Percentiles rank a stretch among this genome's conserved stretches.
These are phyloP conservation scores for Tulasnella calospora DNA, from an alignment of 768 basidiomycete species.

Conservation along the genomic window DNA sequence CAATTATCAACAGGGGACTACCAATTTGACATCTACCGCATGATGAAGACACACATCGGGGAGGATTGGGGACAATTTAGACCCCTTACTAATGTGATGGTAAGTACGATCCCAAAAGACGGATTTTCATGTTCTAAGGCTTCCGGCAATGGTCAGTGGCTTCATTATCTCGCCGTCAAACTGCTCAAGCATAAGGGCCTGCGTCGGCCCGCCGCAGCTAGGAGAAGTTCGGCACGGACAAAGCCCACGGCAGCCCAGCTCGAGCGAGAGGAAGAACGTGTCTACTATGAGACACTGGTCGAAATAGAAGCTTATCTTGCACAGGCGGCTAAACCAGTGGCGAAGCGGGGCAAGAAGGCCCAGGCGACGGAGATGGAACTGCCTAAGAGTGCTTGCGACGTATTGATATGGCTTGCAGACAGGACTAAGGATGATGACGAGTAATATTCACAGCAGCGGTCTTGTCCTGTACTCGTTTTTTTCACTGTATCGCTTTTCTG, in stretches of 20 bases:
- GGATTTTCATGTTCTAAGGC: neutral
- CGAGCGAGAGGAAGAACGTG: slow-evolving; percentile 18
- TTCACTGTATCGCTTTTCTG: neutral
- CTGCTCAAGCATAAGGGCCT: slow-evolving; percentile 35
- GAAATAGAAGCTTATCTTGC: slow-evolving; percentile 25
- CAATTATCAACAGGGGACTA: slow-evolving; percentile 54
- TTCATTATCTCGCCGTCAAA: slow-evolving; percentile 39
- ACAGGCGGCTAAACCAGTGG: slow-evolving; percentile 13
- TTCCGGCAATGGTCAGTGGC: slow-evolving; percentile 35
- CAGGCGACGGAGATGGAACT: neutral
- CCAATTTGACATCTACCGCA: slow-evolving; percentile 91
- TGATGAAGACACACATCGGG: slow-evolving; percentile 64
- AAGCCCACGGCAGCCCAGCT: neutral
- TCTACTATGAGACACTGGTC: slow-evolving; percentile 23
- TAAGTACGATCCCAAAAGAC: slow-evolving; percentile 38
- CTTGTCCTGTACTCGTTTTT: slow-evolving; percentile 32
- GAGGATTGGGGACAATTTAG: slow-evolving; percentile 69
- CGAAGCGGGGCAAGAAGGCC: slow-evolving; percentile 8
- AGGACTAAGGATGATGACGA: neutral
- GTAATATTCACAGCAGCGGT: neutral
- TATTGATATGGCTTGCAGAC: slow-evolving; percentile 21
- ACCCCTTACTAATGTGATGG: slow-evolving; percentile 87
- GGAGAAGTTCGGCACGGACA: neutral
- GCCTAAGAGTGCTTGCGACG: slow-evolving; percentile 15
- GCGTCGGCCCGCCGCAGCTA: slow-evolving; percentile 15